A percentile compares a stretch with the other conserved stretches of the same genome.
Conservation (phyloP, 2,329 filamentous ascomycete species). For the Stachybotrys elegans region DNA sequence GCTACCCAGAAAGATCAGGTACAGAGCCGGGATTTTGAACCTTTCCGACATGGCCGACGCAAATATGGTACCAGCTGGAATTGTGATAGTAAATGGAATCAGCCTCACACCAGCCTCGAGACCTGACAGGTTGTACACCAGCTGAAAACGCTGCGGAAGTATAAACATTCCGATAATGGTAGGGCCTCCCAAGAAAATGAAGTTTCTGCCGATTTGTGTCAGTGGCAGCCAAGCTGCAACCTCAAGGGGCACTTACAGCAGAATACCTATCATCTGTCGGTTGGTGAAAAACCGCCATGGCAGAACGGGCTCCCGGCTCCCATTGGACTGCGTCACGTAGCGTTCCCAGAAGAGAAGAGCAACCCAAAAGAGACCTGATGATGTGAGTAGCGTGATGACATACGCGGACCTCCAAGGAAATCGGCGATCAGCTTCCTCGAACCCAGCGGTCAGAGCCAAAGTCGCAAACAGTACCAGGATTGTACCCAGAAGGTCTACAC, state of each 20-base stretch:
- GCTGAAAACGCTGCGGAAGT: constrained; percentile 14
- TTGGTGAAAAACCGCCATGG: background rate
- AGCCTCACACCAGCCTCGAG: constrained; percentile 11
- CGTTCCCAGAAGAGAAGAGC: background rate
- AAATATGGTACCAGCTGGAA: constrained; percentile 1
- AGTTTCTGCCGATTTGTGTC: background rate
- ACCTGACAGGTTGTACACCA: constrained; percentile 9
- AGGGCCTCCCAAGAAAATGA: constrained; percentile 3
- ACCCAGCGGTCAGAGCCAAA: background rate
- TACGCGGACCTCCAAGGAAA: background rate
- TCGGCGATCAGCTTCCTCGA: background rate
- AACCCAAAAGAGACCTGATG: background rate
- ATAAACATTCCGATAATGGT: constrained; percentile 7
- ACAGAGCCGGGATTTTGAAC: background rate
- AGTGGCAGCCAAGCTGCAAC: background rate
- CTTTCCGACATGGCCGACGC: background rate
- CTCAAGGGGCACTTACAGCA: background rate
- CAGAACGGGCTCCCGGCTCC: background rate
- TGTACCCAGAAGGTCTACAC: background rate
- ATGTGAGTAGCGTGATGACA: background rate
- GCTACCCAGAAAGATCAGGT: background rate
- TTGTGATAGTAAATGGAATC: constrained; percentile 8
- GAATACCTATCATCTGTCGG: background rate
- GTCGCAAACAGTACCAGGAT: background rate
- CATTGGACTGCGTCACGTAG: background rate